Evolutionary conservation across 2,329 filamentous ascomycete genomes (phyloP).

Genomic region (Oidium heveae): DNA sequence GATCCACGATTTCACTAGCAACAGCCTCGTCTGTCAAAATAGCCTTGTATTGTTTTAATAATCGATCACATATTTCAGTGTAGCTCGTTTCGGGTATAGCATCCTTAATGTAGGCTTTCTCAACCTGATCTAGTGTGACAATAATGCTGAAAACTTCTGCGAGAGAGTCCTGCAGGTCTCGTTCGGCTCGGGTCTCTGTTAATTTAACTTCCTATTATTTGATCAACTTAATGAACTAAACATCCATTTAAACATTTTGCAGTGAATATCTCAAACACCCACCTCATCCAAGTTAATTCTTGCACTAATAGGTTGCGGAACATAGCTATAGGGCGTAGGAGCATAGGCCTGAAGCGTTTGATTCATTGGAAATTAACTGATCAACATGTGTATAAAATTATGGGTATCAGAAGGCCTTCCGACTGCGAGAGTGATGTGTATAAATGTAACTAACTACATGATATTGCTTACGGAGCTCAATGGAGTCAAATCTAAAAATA

Average conservation of each 20-base stretch:
- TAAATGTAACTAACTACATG: too few relatives aligned
- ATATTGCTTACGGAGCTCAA: too few relatives aligned
- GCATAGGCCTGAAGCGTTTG: constrained; percentile 15
- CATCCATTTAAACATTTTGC: too few relatives aligned
- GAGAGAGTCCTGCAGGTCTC: constrained; percentile 83
- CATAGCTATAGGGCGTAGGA: constrained; percentile 37
- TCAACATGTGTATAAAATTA: too few relatives aligned
- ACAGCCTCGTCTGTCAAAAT: constrained; percentile 78
- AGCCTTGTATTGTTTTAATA: constrained; percentile 91
- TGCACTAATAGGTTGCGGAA: constrained; percentile 61
- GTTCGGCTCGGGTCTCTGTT: constrained; percentile 60
- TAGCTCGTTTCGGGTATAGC: constrained; percentile 80
- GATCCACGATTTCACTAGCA: constrained; percentile 59
- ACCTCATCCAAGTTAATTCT: constrained; percentile 89
- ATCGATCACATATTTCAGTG: constrained; percentile 80
- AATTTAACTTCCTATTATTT: constrained; percentile 63
- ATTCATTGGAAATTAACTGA: constrained; percentile 8
- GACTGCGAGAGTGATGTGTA: too few relatives aligned
- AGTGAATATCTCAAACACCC: constrained; percentile 7
- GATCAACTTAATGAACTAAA: background rate
- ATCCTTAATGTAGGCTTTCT: constrained; percentile 92
- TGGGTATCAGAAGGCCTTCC: too few relatives aligned
- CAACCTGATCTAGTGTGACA: constrained; percentile 77
- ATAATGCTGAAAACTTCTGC: constrained; percentile 97
- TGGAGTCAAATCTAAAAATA: too few relatives aligned